phyloP scores from a whole-genome alignment of 2,329 filamentous ascomycete genomes.

The Fusarium lyarnte region DNA sequence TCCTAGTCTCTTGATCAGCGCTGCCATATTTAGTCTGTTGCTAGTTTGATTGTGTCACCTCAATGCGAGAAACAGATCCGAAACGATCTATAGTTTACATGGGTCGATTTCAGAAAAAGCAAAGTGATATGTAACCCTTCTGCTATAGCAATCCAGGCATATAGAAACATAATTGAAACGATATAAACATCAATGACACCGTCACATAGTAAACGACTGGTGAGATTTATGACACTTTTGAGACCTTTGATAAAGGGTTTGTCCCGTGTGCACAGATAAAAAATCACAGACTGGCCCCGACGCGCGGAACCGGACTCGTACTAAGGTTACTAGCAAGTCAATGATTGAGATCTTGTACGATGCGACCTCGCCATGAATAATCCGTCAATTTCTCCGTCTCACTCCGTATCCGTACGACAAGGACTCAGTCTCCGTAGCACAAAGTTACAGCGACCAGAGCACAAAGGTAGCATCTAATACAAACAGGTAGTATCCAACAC shows the following conservation, averaged over 20 bases:
- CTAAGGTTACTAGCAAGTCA: not conserved
- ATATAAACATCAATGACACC: not conserved
- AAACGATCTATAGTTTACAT: not conserved
- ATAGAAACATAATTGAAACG: constrained; percentile 3
- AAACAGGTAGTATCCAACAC: not conserved
- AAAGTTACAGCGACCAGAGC: not conserved
- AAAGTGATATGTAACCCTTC: not conserved
- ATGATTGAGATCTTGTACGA: constrained; percentile 26
- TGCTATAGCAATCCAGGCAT: not conserved
- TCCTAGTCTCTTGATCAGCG: constrained; percentile 22
- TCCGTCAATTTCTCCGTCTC: not conserved
- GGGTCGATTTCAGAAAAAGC: not conserved
- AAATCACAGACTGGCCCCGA: not conserved
- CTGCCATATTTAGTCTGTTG: constrained; percentile 4
- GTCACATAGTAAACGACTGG: no score
- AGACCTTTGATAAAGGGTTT: not conserved
- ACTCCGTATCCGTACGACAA: not conserved
- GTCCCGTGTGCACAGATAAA: not conserved
- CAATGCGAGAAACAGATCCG: not conserved
- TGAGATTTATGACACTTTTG: no score
- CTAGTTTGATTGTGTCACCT: not conserved
- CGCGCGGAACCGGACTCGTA: not conserved
- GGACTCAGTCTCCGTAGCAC: not conserved
- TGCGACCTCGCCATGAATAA: not conserved
- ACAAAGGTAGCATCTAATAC: not conserved